Conservation (phyloP, 306 rosid genomes). For the Sicyos edulis region DNA sequence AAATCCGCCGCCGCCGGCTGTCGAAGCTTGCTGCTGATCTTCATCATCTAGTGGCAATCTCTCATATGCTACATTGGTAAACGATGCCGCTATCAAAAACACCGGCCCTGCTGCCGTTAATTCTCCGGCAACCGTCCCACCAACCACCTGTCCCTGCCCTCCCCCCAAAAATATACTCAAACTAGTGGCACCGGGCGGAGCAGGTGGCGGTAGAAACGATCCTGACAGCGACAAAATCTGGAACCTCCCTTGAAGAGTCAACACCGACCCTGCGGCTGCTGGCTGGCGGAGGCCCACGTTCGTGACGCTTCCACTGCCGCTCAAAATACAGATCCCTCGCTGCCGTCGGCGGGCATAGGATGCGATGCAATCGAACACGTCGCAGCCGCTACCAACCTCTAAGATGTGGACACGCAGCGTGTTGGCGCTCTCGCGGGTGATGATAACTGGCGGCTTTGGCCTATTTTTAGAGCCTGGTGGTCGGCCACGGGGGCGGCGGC, state of each 20-base stretch:
- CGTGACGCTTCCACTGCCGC: slow-evolving; percentile 18
- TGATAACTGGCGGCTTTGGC: slow-evolving; percentile 21
- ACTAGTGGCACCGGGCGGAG: slow-evolving; percentile 23
- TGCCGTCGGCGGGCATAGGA: slow-evolving; percentile 22
- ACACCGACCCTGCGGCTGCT: slow-evolving; percentile 7
- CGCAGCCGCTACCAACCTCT: slow-evolving; percentile 21
- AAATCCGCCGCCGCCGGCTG: neutral
- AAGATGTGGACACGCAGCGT: slow-evolving; percentile 21
- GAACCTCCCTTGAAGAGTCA: slow-evolving; percentile 25
- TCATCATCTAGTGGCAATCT: slow-evolving; percentile 25
- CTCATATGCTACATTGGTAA: slow-evolving; percentile 24
- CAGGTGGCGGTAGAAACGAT: slow-evolving; percentile 20
- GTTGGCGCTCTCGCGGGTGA: slow-evolving; percentile 25
- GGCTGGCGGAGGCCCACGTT: slow-evolving; percentile 22
- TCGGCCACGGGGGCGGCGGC: slow-evolving; percentile 18
- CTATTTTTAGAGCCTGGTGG: slow-evolving; percentile 24
- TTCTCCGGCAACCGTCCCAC: slow-evolving; percentile 21
- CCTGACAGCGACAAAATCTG: slow-evolving; percentile 23
- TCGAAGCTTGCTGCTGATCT: slow-evolving; percentile 13
- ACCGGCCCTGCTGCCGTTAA: slow-evolving; percentile 21
- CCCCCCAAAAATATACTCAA: slow-evolving; percentile 21
- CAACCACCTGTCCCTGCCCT: slow-evolving; percentile 24
- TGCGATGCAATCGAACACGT: slow-evolving; percentile 11
- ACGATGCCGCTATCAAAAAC: slow-evolving; percentile 19
- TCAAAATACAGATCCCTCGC: slow-evolving; percentile 26